phyloP scores from a whole-genome alignment of 2,329 filamentous ascomycete genomes.

The Polytolypa hystricis region DNA sequence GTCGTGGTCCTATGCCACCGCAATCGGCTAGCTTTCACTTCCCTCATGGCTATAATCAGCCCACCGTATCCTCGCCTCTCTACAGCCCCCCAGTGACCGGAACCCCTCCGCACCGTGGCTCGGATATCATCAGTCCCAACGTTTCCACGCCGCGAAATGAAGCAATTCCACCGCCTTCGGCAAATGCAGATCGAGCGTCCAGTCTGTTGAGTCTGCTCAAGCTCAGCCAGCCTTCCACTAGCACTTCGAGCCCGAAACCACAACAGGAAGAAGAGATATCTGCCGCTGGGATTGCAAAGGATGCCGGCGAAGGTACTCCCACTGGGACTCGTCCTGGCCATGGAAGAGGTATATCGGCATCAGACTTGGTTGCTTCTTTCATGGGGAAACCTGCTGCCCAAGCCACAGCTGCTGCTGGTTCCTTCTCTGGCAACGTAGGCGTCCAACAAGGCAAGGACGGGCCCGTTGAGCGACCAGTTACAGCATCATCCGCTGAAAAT shows the following conservation, averaged over 20 bases:
- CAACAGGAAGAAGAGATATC: constrained; percentile 18
- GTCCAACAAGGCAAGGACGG: constrained; percentile 17
- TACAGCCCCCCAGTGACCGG: constrained; percentile 45
- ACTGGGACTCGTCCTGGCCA: constrained; percentile 17
- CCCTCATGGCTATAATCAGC: constrained; percentile 39
- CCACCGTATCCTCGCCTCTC: constrained; percentile 47
- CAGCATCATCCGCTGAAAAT: constrained; percentile 44
- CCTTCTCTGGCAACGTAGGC: constrained; percentile 13
- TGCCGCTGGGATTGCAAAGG: constrained; percentile 20
- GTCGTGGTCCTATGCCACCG: constrained; percentile 19
- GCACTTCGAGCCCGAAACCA: constrained; percentile 9
- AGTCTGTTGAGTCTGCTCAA: constrained; percentile 55
- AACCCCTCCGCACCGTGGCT: constrained; percentile 45
- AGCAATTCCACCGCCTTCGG: constrained; percentile 29
- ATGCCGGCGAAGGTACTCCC: constrained; percentile 11
- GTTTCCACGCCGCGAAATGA: constrained; percentile 33
- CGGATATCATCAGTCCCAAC: constrained; percentile 49
- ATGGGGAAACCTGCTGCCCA: constrained; percentile 35
- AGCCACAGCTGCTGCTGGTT: constrained; percentile 20
- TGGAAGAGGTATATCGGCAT: constrained; percentile 38
- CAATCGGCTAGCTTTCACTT: constrained; percentile 24
- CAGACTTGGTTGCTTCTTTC: constrained; percentile 47
- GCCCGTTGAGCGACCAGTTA: constrained; percentile 11
- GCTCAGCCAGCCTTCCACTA: constrained; percentile 42
- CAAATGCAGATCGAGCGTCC: constrained; percentile 40